A percentile compares a stretch with the other conserved stretches of the same genome.
phyloP scores from a whole-genome alignment of 306 rosid species.

The Canavalia gladiata region DNA sequence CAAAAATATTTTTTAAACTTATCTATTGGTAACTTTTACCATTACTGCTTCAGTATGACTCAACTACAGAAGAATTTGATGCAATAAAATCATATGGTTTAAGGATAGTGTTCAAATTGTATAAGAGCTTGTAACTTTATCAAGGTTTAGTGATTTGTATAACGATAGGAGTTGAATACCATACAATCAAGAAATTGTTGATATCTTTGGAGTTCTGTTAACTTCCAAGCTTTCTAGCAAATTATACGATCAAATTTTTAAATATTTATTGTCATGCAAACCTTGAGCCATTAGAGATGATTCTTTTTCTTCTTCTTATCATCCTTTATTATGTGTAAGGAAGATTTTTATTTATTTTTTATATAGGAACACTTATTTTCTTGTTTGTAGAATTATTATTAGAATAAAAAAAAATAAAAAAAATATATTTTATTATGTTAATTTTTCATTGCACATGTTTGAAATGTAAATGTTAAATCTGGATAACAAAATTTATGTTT shows the following conservation, averaged over 20 bases:
- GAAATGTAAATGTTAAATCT: constrained; percentile 24
- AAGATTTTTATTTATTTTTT: not conserved
- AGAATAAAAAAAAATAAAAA: not conserved
- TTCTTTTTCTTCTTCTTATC: not conserved
- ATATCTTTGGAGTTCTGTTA: constrained; percentile 79
- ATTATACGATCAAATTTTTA: constrained; percentile 84
- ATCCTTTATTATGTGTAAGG: not conserved
- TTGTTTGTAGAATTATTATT: not conserved
- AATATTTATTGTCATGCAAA: constrained; percentile 86
- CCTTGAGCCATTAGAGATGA: constrained; percentile 98
- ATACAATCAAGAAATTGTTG: constrained; percentile 75
- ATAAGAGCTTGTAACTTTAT: constrained; percentile 77
- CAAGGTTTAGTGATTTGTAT: constrained; percentile 92
- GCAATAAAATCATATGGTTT: constrained; percentile 86
- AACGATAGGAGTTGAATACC: constrained; percentile 72
- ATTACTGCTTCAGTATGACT: constrained; percentile 93
- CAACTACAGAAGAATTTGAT: constrained; percentile 92
- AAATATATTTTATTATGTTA: constrained; percentile 14
- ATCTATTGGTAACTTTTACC: constrained; percentile 85
- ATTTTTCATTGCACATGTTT: constrained; percentile 13
- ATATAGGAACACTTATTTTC: constrained; percentile 9
- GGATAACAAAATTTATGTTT: constrained; percentile 18
- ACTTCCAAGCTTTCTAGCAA: constrained; percentile 94
- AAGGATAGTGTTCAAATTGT: constrained; percentile 97
- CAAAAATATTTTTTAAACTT: constrained; percentile 17